Percentiles rank a stretch among this genome's conserved stretches.
Evolutionary conservation across 495 filamentous ascomycete genomes (phyloP).

Genomic region (Penicillium odoratum): DNA sequence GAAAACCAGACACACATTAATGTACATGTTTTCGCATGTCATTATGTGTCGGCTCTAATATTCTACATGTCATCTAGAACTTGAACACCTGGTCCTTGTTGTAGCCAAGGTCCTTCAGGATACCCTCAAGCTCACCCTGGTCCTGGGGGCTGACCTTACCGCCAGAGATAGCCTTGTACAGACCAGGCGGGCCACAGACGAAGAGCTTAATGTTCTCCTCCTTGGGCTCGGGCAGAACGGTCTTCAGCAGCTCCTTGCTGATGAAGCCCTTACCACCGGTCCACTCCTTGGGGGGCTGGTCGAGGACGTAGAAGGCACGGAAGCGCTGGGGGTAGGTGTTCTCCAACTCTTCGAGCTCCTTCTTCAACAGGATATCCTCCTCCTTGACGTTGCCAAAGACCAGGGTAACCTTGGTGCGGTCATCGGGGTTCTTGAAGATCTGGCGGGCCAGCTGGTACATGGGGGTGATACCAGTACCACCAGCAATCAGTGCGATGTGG

Average conservation of each 20-base stretch:
- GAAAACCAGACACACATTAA: constrained; percentile 20
- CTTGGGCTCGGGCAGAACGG: constrained; percentile 86
- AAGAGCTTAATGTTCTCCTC: constrained; percentile 90
- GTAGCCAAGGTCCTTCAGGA: constrained; percentile 90
- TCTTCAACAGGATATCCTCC: constrained; percentile 85
- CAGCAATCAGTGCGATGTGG: constrained; percentile 88
- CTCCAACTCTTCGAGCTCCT: constrained; percentile 78
- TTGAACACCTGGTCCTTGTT: constrained; percentile 94
- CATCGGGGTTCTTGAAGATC: constrained; percentile 94
- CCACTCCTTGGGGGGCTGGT: constrained; percentile 84
- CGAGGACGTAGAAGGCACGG: constrained; percentile 84
- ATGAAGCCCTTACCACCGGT: constrained; percentile 72
- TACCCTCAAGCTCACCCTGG: constrained; percentile 85
- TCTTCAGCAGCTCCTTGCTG: constrained; percentile 88
- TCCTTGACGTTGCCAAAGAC: constrained; percentile 86
- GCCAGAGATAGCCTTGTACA: constrained; percentile 94
- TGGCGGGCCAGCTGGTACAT: constrained; percentile 82
- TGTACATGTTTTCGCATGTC: constrained; percentile 16
- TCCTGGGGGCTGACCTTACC: constrained; percentile 84
- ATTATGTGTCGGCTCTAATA: constrained; percentile 13
- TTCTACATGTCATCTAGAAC: constrained; percentile 63
- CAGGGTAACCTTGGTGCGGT: constrained; percentile 94
- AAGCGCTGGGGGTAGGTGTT: constrained; percentile 93
- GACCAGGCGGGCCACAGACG: constrained; percentile 81
- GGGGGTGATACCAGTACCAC: constrained; percentile 94